Conservation (phyloP, 2,329 filamentous ascomycete genomes). For the Cephalotrichum gorgonifer region DNA sequence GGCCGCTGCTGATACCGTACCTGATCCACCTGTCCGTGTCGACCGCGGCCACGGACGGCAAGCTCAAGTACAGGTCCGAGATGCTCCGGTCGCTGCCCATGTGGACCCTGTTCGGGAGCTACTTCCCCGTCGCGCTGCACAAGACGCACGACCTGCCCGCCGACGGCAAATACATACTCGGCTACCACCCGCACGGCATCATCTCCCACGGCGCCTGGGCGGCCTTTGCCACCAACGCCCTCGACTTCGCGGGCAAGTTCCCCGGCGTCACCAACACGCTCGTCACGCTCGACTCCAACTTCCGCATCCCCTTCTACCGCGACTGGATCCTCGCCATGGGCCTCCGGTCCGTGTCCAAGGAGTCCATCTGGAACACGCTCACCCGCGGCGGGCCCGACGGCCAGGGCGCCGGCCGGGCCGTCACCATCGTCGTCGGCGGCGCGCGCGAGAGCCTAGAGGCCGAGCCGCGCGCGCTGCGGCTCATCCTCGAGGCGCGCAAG, state of each 20-base stretch:
- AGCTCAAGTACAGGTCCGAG: conserved; percentile 62
- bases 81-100: conserved; percentile 62
- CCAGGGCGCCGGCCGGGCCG: conserved; percentile 86
- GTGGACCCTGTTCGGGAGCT: conserved; percentile 85
- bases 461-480: conserved; percentile 61
- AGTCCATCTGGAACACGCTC: conserved; percentile 83
- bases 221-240: conserved; percentile 80
- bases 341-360: conserved; percentile 77
- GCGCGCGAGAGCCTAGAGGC: conserved; percentile 88
- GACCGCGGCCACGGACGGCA: conserved; percentile 64
- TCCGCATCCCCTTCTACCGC: conserved; percentile 84
- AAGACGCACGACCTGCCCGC: conserved; percentile 70
- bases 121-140: conserved; percentile 84
- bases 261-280: conserved; percentile 92
- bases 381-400: conserved; percentile 65
- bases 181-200: conserved; percentile 95
- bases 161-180: conserved; percentile 88
- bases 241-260: conserved; percentile 79
- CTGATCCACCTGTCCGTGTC: conserved; percentile 76
- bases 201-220: conserved; percentile 94
- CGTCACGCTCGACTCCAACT: conserved; percentile 91
- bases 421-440: conserved; percentile 91
- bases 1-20: conserved; percentile 71
- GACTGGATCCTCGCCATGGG: conserved; percentile 91
- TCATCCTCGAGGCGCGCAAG: conserved; percentile 76